Evolutionary conservation across 2,329 filamentous ascomycete species (phyloP).

Genomic region (Penicillium brasilianum): DNA sequence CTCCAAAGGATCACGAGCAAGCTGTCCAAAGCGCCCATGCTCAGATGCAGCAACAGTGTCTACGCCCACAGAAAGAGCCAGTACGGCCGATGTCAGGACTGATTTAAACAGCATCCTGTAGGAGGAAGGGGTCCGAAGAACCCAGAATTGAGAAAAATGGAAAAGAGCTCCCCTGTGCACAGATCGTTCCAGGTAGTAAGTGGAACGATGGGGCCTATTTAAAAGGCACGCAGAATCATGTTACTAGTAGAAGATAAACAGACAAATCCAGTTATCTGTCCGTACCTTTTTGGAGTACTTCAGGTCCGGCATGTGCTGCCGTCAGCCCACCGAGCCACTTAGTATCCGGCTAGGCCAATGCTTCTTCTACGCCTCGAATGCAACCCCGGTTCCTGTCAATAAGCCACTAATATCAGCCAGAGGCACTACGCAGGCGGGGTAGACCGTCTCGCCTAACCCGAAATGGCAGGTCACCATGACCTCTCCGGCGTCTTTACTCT

Average conservation of each 20-base stretch:
- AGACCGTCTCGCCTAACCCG: neutral
- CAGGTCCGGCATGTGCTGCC: neutral
- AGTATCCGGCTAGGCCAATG: conserved; percentile 8
- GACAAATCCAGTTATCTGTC: neutral
- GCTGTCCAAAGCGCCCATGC: conserved; percentile 35
- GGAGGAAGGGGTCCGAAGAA: neutral
- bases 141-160: conserved; percentile 3
- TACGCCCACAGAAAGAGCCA: conserved; percentile 30
- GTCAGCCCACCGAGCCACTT: conserved; percentile 9
- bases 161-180: neutral
- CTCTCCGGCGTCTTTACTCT: neutral
- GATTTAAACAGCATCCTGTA: conserved; percentile 34
- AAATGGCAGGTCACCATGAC: conserved; percentile 11
- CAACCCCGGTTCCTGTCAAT: conserved; percentile 9
- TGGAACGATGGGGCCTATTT: neutral
- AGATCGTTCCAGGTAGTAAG: neutral
- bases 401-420: conserved; percentile 22
- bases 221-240: conserved; percentile 2
- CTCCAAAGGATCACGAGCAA: conserved; percentile 31
- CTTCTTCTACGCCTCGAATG: conserved; percentile 17
- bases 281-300: neutral
- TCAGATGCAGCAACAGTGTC: conserved; percentile 27
- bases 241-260: neutral
- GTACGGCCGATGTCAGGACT: conserved; percentile 30
- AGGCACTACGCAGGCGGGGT: conserved; percentile 12